Conservation (phyloP, 192 early-diverging fungal genomes). For the Linderina pennispora region DNA sequence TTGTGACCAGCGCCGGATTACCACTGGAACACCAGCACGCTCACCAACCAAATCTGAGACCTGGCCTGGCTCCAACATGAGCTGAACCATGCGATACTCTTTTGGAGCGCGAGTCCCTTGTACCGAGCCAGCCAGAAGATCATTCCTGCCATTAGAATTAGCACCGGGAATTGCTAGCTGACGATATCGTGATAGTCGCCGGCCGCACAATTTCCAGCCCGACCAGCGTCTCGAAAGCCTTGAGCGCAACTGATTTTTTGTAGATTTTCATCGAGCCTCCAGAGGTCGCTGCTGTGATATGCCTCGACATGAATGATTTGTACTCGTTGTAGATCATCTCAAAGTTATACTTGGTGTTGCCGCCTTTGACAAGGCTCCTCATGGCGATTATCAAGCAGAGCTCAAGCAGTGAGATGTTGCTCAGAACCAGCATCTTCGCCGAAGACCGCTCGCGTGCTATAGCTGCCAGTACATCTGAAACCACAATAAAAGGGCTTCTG, state of each 20-base stretch:
- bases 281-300: conserved; percentile 38
- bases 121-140: conserved; percentile 28
- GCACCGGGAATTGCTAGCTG: no score
- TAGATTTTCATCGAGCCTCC: conserved; percentile 62
- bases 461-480: conserved; percentile 29
- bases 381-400: conserved; percentile 73
- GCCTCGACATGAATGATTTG: conserved; percentile 68
- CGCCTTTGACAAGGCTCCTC: conserved; percentile 60
- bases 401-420: conserved; percentile 71
- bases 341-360: conserved; percentile 78
- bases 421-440: conserved; percentile 27
- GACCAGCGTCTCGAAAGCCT: conserved; percentile 80
- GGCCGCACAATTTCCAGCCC: conserved; percentile 64
- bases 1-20: conserved; percentile 59
- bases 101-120: conserved; percentile 62
- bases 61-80: conserved; percentile 66
- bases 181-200: conserved; percentile 1
- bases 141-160: conserved; percentile 19
- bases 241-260: conserved; percentile 77
- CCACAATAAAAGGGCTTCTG: conserved; percentile 1
- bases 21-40: conserved; percentile 55
- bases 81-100: conserved; percentile 80
- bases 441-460: conserved; percentile 9
- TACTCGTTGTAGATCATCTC: conserved; percentile 94
- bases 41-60: conserved; percentile 56